A percentile compares a stretch with the other conserved stretches of the same genome.
phyloP scores from a whole-genome alignment of 2,329 filamentous ascomycete genomes.

The Malbranchea cinnamomea region DNA sequence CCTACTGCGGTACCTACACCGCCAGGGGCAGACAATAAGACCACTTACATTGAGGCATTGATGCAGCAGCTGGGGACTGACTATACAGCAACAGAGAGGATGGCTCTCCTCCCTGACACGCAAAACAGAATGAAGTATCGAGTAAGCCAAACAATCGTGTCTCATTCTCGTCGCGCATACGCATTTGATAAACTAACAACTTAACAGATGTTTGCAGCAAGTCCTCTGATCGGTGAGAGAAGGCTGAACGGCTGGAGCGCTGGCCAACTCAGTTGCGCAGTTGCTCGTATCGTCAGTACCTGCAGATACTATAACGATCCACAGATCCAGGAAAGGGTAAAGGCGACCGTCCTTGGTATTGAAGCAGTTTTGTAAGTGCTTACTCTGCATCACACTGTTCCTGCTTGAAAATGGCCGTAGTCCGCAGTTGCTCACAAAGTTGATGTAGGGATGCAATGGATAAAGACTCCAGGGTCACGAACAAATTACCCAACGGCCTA shows the following conservation, averaged over 20 bases:
- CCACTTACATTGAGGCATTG: constrained; percentile 3
- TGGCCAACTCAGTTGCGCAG: constrained; percentile 1
- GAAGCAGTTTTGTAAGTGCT: constrained; percentile 4
- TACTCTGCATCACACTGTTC: not conserved
- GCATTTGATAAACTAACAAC: not conserved
- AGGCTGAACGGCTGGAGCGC: constrained; percentile 1
- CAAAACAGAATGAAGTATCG: constrained; percentile 4
- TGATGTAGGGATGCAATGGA: constrained; percentile 3
- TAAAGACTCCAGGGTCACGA: constrained; percentile 1
- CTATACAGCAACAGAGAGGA: constrained; percentile 1
- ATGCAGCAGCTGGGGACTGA: constrained; percentile 5
- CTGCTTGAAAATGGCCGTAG: not conserved
- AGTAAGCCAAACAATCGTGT: not conserved
- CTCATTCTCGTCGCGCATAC: not conserved
- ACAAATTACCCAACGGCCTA: not conserved
- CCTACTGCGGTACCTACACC: constrained; percentile 1
- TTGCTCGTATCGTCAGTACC: constrained; percentile 5
- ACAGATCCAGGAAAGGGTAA: not conserved
- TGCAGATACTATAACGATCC: constrained; percentile 5
- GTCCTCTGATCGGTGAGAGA: constrained; percentile 1
- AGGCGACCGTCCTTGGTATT: constrained; percentile 4
- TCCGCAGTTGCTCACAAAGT: not conserved
- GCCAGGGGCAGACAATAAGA: constrained; percentile 1
- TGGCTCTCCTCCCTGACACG: constrained; percentile 3
- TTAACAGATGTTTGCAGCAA: constrained; percentile 5